A percentile compares a stretch with the other conserved stretches of the same genome.
Evolutionary conservation across 1,139 yeast species (phyloP).

Genomic region (Saccharomyces hybrid): DNA sequence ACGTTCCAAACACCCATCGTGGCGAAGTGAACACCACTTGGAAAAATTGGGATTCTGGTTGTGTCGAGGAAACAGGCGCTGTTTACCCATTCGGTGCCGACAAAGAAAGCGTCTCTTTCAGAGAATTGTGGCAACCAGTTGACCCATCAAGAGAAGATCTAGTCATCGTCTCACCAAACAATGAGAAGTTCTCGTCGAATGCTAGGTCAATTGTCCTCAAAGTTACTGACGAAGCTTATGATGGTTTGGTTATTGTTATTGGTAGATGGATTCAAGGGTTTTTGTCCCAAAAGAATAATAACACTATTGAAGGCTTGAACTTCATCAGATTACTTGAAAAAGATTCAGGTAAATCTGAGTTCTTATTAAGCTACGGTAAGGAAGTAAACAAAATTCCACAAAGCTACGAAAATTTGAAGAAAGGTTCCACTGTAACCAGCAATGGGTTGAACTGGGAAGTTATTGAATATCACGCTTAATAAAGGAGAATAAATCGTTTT

Average conservation of each 20-base stretch:
- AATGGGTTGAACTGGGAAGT: constrained; percentile 28
- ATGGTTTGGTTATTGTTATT: constrained; percentile 42
- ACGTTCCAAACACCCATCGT: constrained; percentile 23
- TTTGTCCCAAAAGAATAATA: constrained; percentile 34
- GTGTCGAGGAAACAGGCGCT: constrained; percentile 27
- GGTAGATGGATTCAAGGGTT: constrained; percentile 54
- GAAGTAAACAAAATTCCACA: constrained; percentile 28
- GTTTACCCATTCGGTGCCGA: constrained; percentile 28
- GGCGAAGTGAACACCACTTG: constrained; percentile 27
- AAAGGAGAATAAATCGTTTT: not conserved
- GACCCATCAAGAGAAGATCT: constrained; percentile 21
- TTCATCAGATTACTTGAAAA: constrained; percentile 23
- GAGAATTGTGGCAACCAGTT: constrained; percentile 33
- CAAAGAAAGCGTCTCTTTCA: constrained; percentile 23
- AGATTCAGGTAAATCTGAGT: constrained; percentile 11
- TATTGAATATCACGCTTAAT: constrained; percentile 22
- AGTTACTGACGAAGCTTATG: constrained; percentile 22
- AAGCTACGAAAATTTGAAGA: constrained; percentile 15
- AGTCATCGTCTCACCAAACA: constrained; percentile 12
- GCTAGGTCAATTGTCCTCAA: constrained; percentile 34
- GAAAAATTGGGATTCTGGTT: constrained; percentile 30
- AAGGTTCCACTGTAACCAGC: constrained; percentile 19
- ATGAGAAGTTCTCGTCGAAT: constrained; percentile 5
- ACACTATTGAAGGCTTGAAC: constrained; percentile 19
- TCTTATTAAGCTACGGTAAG: constrained; percentile 28